Conservation (phyloP, 1,284 basidiomycete genomes). For the Cystobasidium sp. region DNA sequence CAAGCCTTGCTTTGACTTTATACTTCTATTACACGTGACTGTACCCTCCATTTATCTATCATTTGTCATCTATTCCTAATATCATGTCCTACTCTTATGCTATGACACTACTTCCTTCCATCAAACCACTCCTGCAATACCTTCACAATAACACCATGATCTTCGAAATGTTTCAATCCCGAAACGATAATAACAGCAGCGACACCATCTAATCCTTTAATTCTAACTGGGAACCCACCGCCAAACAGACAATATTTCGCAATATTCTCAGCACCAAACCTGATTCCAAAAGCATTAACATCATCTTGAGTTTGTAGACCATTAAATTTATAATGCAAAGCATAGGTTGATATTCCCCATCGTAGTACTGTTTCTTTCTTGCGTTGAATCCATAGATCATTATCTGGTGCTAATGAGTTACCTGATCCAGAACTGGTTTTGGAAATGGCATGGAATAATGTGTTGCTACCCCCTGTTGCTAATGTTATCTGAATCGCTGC, state of each 20-base stretch:
- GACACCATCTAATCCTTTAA: slow-evolving; percentile 50
- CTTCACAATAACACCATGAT: slow-evolving; percentile 50
- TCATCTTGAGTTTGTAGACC: slow-evolving; percentile 23
- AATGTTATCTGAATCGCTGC: slow-evolving; percentile 49
- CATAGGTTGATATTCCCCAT: slow-evolving; percentile 42
- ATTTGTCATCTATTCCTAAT: no score
- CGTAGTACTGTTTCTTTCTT: slow-evolving; percentile 47
- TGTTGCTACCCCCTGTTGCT: slow-evolving; percentile 41
- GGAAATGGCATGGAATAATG: slow-evolving; percentile 47
- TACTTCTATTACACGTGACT: no score
- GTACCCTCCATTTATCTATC: no score
- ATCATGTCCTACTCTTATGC: no score
- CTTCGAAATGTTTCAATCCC: slow-evolving; percentile 51
- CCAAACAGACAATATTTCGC: slow-evolving; percentile 48
- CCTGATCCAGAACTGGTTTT: slow-evolving; percentile 31
- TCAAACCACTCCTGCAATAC: slow-evolving; percentile 43
- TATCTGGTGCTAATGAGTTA: slow-evolving; percentile 38
- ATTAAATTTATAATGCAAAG: slow-evolving; percentile 43
- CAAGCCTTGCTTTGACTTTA: no score
- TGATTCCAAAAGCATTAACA: slow-evolving; percentile 21
- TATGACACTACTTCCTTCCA: background rate
- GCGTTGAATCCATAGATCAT: slow-evolving; percentile 46
- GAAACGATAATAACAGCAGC: slow-evolving; percentile 48
- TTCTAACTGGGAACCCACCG: slow-evolving; percentile 51
- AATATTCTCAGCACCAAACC: slow-evolving; percentile 25